Percentiles rank a stretch among this genome's conserved stretches.
These are phyloP conservation scores for Alternaria incomplexa DNA, from an alignment of 2,329 filamentous ascomycete species.

Conservation along the genomic window DNA sequence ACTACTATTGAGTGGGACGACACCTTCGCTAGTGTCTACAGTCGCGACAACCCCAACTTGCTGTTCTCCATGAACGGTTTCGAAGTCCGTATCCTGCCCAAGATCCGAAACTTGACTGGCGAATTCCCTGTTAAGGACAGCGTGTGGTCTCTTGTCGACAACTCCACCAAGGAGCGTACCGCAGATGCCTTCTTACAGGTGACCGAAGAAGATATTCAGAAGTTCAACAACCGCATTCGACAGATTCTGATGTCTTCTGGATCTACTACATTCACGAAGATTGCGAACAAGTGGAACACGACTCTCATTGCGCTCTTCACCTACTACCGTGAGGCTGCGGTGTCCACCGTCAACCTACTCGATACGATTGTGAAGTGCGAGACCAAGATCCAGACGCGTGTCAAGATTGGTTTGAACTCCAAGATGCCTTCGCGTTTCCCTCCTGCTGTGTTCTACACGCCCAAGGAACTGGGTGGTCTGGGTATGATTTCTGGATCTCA, in stretches of 20 bases:
- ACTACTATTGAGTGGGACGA: conserved; percentile 99
- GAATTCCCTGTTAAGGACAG: conserved; percentile 98
- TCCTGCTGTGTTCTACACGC: conserved; percentile 97
- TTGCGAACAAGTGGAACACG: conserved; percentile 99
- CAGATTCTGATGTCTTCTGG: conserved; percentile 99
- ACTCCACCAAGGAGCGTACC: conserved; percentile 94
- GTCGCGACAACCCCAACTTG: conserved; percentile 94
- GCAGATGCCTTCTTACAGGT: conserved; percentile 98
- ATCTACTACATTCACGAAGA: conserved; percentile 99
- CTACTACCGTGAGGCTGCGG: conserved; percentile 96
- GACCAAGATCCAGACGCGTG: conserved; percentile 98
- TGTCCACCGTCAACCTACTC: conserved; percentile 90
- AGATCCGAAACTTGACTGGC: conserved; percentile 92
- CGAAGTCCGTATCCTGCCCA: conserved; percentile 93
- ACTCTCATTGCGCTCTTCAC: conserved; percentile 96
- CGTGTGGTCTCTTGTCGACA: conserved; percentile 97
- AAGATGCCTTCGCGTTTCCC: conserved; percentile 99
- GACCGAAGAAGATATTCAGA: conserved; percentile 95
- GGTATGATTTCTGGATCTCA: conserved; percentile 99
- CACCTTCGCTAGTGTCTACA: conserved; percentile 97
- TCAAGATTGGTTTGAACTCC: conserved; percentile 98
- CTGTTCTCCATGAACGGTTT: conserved; percentile 98
- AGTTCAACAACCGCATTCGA: conserved; percentile 98
- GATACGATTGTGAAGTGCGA: conserved; percentile 99
- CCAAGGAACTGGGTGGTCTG: conserved; percentile 93